These are phyloP conservation scores for Xylaria sp. DNA, from an alignment of 2,329 filamentous ascomycete species.

Conservation along the genomic window DNA sequence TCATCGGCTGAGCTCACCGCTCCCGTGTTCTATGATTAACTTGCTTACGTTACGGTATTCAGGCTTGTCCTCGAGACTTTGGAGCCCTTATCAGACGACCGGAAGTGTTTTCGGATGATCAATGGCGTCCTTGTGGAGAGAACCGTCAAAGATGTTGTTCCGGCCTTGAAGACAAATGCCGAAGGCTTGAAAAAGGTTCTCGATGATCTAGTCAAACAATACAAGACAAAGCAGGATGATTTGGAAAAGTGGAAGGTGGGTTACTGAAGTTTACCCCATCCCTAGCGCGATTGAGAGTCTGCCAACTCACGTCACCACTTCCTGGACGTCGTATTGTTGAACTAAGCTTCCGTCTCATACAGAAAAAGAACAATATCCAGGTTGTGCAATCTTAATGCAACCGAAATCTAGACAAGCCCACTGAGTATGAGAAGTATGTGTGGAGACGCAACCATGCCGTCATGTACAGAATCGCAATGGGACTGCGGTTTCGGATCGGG, in stretches of 20 bases:
- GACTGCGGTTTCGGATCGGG: slow-evolving; percentile 23
- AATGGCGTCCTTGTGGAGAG: slow-evolving; percentile 96
- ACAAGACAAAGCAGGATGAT: slow-evolving; percentile 93
- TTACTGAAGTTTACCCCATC: slow-evolving; percentile 22
- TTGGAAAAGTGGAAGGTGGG: slow-evolving; percentile 97
- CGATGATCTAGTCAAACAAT: slow-evolving; percentile 95
- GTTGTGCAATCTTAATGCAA: slow-evolving; percentile 77
- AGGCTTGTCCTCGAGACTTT: slow-evolving; percentile 96
- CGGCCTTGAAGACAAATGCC: slow-evolving; percentile 90
- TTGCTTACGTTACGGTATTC: slow-evolving; percentile 45
- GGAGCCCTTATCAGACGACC: slow-evolving; percentile 80
- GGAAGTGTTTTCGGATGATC: slow-evolving; percentile 99
- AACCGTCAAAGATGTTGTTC: slow-evolving; percentile 91
- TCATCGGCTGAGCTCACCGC: slow-evolving; percentile 53
- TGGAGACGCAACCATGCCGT: slow-evolving; percentile 33
- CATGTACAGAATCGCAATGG: slow-evolving; percentile 25
- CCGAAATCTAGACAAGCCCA: slow-evolving; percentile 34
- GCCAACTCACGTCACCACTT: slow-evolving; percentile 34
- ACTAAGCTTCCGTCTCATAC: slow-evolving; percentile 46
- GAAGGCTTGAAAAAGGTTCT: slow-evolving; percentile 94
- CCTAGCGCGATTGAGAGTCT: slow-evolving; percentile 17
- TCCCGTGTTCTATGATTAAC: slow-evolving; percentile 35
- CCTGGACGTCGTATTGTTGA: slow-evolving; percentile 18
- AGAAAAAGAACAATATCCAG: slow-evolving; percentile 93
- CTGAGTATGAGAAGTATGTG: slow-evolving; percentile 20